phyloP scores from a whole-genome alignment of 805 yeast genomes.

The Grigorovia jiainica region DNA sequence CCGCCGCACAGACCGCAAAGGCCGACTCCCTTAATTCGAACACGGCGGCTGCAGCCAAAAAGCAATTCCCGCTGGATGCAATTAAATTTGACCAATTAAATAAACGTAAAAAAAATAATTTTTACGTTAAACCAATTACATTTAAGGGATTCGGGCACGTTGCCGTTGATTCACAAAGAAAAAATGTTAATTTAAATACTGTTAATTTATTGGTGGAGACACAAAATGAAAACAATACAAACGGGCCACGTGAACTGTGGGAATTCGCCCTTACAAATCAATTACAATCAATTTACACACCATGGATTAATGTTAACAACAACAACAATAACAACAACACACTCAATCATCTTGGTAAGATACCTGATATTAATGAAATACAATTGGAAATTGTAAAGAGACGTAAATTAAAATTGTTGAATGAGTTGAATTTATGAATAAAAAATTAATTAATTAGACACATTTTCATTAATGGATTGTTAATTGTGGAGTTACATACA shows the following conservation, averaged over 20 bases:
- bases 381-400: constrained; percentile 38
- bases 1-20: too few relatives aligned
- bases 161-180: too few relatives aligned
- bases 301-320: neutral
- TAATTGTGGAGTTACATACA: too few relatives aligned
- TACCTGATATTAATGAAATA: constrained; percentile 34
- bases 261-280: too few relatives aligned
- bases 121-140: constrained; percentile 7
- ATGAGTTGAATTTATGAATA: constrained; percentile 8
- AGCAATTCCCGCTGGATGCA: too few relatives aligned
- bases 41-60: too few relatives aligned
- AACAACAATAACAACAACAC: neutral
- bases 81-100: constrained; percentile 2
- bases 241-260: neutral
- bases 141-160: constrained; percentile 3
- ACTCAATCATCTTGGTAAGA: constrained; percentile 4
- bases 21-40: too few relatives aligned
- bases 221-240: neutral
- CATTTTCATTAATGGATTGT: too few relatives aligned
- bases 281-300: neutral
- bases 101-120: neutral
- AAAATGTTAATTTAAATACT: too few relatives aligned
- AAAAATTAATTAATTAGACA: too few relatives aligned
- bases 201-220: too few relatives aligned
- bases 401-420: constrained; percentile 36